Evolutionary conservation across 225 moss, liverwort and hornwort species (phyloP).

Genomic region (Anthoceros angustus): DNA sequence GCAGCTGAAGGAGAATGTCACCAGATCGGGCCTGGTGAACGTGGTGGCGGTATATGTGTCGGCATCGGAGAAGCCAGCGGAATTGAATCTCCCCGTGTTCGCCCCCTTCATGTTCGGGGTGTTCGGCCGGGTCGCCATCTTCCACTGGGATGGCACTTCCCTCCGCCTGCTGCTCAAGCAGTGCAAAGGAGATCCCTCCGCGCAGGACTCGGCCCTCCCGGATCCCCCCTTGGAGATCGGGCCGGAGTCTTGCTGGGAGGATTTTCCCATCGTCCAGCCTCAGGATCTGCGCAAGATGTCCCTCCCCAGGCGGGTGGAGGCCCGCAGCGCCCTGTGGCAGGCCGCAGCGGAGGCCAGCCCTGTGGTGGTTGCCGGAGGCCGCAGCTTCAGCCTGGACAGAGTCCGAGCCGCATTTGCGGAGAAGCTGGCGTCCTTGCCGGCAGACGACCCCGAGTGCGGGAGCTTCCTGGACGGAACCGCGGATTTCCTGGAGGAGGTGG

Average conservation of each 20-base stretch:
- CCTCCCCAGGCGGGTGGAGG: background rate
- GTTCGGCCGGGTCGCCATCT: background rate
- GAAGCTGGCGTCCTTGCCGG: too few relatives aligned
- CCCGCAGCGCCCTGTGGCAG: background rate
- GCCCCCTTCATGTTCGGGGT: background rate
- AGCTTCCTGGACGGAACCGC: too few relatives aligned
- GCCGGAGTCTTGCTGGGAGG: background rate
- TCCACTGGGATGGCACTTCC: background rate
- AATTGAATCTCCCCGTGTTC: background rate
- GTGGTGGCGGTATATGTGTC: background rate
- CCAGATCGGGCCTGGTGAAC: background rate
- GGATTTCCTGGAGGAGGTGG: too few relatives aligned
- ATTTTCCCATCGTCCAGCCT: background rate
- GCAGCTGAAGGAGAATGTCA: background rate
- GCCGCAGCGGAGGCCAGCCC: background rate
- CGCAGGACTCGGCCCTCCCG: background rate
- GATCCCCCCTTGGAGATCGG: background rate
- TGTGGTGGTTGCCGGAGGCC: background rate
- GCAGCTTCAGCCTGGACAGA: background rate
- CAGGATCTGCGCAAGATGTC: background rate
- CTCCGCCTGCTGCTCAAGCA: background rate
- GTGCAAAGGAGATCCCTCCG: background rate
- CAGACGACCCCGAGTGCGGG: too few relatives aligned
- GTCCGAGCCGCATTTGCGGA: too few relatives aligned
- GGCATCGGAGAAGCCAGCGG: background rate